Percentiles rank a stretch among this genome's conserved stretches.
These are phyloP conservation scores for Leccinellum rugosiceps DNA, from an alignment of 768 basidiomycete genomes.

Conservation along the genomic window DNA sequence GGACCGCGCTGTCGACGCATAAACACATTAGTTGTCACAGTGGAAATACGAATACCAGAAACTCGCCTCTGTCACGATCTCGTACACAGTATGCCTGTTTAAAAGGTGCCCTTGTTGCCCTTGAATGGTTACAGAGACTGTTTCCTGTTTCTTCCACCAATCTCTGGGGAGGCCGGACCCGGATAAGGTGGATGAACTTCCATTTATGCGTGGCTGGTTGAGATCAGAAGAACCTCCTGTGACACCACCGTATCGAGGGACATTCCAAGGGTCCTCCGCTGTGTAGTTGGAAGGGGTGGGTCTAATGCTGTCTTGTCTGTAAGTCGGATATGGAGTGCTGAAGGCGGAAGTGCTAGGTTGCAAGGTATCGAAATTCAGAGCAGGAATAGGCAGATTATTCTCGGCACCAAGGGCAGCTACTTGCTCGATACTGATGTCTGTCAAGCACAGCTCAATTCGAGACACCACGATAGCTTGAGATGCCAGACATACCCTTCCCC, in stretches of 20 bases:
- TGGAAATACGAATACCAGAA: constrained; percentile 1
- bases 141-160: constrained; percentile 88
- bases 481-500: constrained; percentile 56
- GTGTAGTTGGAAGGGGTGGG: constrained; percentile 49
- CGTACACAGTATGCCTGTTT: constrained; percentile 84
- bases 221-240: constrained; percentile 33
- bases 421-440: constrained; percentile 81
- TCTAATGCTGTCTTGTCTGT: constrained; percentile 46
- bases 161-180: constrained; percentile 71
- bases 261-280: constrained; percentile 70
- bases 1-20: constrained; percentile 48
- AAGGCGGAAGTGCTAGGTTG: constrained; percentile 54
- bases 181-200: constrained; percentile 54
- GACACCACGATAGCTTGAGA: constrained; percentile 1
- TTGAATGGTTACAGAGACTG: constrained; percentile 63
- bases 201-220: constrained; percentile 35
- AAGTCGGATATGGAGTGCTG: constrained; percentile 34
- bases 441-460: not conserved
- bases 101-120: constrained; percentile 93
- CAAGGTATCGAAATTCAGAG: constrained; percentile 59
- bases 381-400: constrained; percentile 74
- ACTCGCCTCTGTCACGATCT: constrained; percentile 73
- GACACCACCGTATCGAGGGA: constrained; percentile 31
- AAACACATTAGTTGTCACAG: constrained; percentile 6
- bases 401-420: constrained; percentile 73